phyloP scores from a whole-genome alignment of 148 eudicot genomes.

The Cornus suecica region DNA sequence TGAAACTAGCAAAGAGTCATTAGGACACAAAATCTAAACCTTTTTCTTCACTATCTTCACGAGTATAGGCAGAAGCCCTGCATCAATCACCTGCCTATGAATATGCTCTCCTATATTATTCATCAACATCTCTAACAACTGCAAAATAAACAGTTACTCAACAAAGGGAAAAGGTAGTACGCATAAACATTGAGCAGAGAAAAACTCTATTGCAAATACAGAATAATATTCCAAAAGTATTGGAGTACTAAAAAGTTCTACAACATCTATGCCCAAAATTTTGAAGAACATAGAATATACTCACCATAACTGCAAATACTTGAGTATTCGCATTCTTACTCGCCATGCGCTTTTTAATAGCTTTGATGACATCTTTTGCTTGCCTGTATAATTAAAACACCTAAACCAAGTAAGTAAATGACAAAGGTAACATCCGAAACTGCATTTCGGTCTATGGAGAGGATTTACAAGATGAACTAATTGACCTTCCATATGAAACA shows the following conservation, averaged over 20 bases:
- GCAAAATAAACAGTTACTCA: slow-evolving; percentile 20
- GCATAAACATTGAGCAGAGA: background rate
- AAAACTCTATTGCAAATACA: slow-evolving; percentile 6
- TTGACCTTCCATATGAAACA: background rate
- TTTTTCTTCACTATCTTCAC: slow-evolving; percentile 95
- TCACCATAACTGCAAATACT: slow-evolving; percentile 75
- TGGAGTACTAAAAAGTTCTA: background rate
- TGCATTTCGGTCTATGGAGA: background rate
- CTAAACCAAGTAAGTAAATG: background rate
- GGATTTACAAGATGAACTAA: background rate
- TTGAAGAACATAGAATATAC: slow-evolving; percentile 19
- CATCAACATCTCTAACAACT: slow-evolving; percentile 95
- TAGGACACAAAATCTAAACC: slow-evolving; percentile 32
- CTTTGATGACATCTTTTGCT: slow-evolving; percentile 83
- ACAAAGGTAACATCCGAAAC: background rate
- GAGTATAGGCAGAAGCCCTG: slow-evolving; percentile 65
- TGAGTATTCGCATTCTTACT: slow-evolving; percentile 77
- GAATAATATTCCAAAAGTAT: background rate
- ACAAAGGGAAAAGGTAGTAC: slow-evolving; percentile 5
- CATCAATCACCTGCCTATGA: slow-evolving; percentile 87
- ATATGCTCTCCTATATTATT: slow-evolving; percentile 92
- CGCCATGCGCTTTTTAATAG: slow-evolving; percentile 82
- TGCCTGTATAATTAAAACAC: slow-evolving; percentile 49
- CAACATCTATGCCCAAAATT: slow-evolving; percentile 4
- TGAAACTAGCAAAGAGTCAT: background rate